phyloP scores from a whole-genome alignment of 108 stramenopile species.

The Pseudonitzschia delicatissima region DNA sequence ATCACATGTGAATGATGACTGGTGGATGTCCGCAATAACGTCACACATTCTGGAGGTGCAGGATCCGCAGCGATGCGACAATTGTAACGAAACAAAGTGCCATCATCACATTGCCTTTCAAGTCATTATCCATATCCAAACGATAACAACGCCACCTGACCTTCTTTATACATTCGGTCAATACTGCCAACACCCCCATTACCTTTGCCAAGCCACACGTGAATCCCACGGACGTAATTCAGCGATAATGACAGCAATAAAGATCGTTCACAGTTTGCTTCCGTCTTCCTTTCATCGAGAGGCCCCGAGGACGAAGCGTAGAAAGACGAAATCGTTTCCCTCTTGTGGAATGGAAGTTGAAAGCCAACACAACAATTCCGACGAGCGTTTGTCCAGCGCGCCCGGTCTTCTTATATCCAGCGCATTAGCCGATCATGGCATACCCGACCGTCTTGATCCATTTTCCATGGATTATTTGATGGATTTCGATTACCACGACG shows the following conservation, averaged over 20 bases:
- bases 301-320: slow-evolving; percentile 8
- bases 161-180: too few species aligned
- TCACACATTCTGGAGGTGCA: too few species aligned
- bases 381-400: neutral
- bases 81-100: too few species aligned
- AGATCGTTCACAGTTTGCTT: neutral
- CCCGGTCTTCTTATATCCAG: neutral
- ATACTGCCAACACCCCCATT: too few species aligned
- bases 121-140: too few species aligned
- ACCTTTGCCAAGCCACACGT: too few species aligned
- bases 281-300: neutral
- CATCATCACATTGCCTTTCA: too few species aligned
- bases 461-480: slow-evolving; percentile 9
- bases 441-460: slow-evolving; percentile 10
- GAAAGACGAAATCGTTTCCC: neutral
- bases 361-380: neutral
- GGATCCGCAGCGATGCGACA: too few species aligned
- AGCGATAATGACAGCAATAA: neutral
- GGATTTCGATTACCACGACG: slow-evolving; percentile 11
- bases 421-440: slow-evolving; percentile 1
- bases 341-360: neutral
- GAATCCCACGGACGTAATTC: neutral
- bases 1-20: too few species aligned
- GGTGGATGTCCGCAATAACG: too few species aligned
- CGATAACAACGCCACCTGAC: too few species aligned